phyloP scores from a whole-genome alignment of 2,329 filamentous ascomycete genomes.

The Blumeria hordei region DNA sequence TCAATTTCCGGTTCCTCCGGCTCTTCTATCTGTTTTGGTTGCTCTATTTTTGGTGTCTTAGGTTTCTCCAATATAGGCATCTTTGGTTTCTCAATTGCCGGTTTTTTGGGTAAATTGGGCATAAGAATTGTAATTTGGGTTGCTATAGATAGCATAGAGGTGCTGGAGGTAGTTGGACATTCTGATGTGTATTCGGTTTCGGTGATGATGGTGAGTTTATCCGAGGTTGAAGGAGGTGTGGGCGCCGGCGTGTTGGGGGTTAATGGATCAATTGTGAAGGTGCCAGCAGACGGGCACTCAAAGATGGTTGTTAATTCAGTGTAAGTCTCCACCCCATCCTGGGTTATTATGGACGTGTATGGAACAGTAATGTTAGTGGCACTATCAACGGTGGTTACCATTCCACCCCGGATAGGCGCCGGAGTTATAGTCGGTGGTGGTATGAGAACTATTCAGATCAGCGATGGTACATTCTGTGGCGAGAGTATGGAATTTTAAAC shows the following conservation, averaged over 20 bases:
- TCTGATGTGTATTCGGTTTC: constrained; percentile 42
- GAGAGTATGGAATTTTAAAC: constrained; percentile 11
- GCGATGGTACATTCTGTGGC: not conserved
- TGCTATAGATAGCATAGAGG: constrained; percentile 12
- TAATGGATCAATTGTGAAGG: constrained; percentile 48
- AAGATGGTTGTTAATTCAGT: constrained; percentile 46
- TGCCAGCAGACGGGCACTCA: constrained; percentile 48
- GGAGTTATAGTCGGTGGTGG: constrained; percentile 42
- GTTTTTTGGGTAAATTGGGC: not conserved
- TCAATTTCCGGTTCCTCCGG: no score
- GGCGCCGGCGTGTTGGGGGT: constrained; percentile 33
- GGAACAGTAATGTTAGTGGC: constrained; percentile 44
- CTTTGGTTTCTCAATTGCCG: no score
- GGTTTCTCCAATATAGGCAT: no score
- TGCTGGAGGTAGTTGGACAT: constrained; percentile 38
- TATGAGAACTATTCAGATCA: constrained; percentile 4
- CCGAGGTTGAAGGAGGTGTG: constrained; percentile 36
- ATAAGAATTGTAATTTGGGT: constrained; percentile 1
- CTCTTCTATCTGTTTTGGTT: no score
- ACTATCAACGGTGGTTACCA: constrained; percentile 46
- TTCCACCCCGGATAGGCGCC: constrained; percentile 45
- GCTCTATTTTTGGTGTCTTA: no score
- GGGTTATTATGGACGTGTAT: constrained; percentile 40
- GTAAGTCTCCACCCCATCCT: constrained; percentile 35
- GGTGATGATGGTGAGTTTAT: constrained; percentile 41